phyloP scores from a whole-genome alignment of 257 asterid species.

The Solanum paucissectum region DNA sequence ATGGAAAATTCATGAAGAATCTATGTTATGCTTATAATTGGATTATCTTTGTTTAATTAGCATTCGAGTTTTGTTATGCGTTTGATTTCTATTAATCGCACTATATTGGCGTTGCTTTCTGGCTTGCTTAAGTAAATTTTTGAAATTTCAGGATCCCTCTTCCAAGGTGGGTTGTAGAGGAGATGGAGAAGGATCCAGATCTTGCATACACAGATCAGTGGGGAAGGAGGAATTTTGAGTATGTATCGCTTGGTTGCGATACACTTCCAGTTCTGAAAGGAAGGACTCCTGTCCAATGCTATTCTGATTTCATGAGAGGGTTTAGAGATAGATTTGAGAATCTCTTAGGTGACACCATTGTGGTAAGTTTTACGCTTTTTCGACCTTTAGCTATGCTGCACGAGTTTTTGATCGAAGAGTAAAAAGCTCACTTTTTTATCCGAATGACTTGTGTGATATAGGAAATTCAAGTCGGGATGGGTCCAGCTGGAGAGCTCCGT shows the following conservation, averaged over 20 bases:
- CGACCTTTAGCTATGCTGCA: background rate
- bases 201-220: slow-evolving; percentile 94
- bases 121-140: background rate
- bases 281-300: slow-evolving; percentile 82
- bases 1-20: background rate
- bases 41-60: background rate
- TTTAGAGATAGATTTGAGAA: slow-evolving; percentile 66
- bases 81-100: background rate
- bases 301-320: slow-evolving; percentile 77
- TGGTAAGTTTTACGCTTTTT: slow-evolving; percentile 19
- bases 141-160: slow-evolving; percentile 61
- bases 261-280: slow-evolving; percentile 83
- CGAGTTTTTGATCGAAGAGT: background rate
- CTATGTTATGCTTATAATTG: background rate
- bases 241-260: slow-evolving; percentile 87
- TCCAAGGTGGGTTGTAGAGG: slow-evolving; percentile 85
- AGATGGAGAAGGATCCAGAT: slow-evolving; percentile 78
- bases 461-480: slow-evolving; percentile 99
- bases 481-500: slow-evolving; percentile 97
- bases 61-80: background rate
- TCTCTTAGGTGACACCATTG: slow-evolving; percentile 73
- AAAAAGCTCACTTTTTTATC: background rate
- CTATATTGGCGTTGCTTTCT: background rate
- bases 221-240: slow-evolving; percentile 88
- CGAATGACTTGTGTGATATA: background rate